Base-by-base conservation (phyloP, 768 basidiomycete species). In the Amanita brunnescens region DNA sequence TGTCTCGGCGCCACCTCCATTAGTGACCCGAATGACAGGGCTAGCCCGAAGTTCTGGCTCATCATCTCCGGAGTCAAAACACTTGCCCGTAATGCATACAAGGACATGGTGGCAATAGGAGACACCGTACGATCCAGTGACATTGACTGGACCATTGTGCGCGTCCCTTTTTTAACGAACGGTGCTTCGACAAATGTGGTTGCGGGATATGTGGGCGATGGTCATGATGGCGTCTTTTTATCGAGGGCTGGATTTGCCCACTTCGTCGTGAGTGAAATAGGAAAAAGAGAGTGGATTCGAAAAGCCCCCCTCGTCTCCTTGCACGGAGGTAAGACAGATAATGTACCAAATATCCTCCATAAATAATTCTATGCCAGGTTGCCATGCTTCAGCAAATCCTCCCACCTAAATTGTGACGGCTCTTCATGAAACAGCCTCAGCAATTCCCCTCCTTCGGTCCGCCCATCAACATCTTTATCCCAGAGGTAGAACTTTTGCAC, bases 401-500 rank as follows among this genome's bases (percentile, higher is more conserved):
- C 77, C 89, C 91, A 93, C 56, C 79, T 77, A 68, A 96, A 97
- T 46, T 83, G 73, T 33, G 76, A 71, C 2, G 91, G 91, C 26
- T 70, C 73, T 60, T 91, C 83, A 61, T 94, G 87, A 65, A 97
- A 95, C 39, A 68, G 72, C 56, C 68, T 73, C 61, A 94, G 62
- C 47, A 91, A 64, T 40, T 70, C 63, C 54, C 74, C 72, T 14
- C 77, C 70, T 44, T 76, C 73, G 33, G 57, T 62, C 49, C 62
- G 62, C n/a, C 61, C 56, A 7, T 55, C 64, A 18, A 61, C 58
- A 9, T 56, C 56, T 39, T 62, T 65, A 37, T 70, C 66, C 79
- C 87, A 84, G 43, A 91, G 64, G 60, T 94, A 98, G 67, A 94
- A 94, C 58, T 79, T 80, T 67, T 97, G 94, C 30, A 93, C 64